Conservation (phyloP, 164 flowering plant genomes). For the Nelumbo lutea region DNA sequence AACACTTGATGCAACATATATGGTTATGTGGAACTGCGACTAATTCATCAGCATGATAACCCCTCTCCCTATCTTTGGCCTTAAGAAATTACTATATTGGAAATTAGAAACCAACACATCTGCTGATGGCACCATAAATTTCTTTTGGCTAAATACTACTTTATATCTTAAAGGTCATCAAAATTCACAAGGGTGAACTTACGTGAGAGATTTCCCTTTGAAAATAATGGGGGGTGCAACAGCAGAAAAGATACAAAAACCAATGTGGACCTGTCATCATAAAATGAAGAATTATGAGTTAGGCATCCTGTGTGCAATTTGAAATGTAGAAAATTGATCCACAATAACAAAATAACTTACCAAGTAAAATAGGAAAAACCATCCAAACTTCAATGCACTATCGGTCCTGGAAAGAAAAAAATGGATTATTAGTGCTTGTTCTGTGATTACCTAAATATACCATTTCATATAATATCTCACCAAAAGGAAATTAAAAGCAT, state of each 20-base stretch:
- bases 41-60: not conserved
- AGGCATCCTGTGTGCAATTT: not conserved
- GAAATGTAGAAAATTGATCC: not conserved
- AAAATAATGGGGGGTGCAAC: conserved; percentile 92
- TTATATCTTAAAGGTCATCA: not conserved
- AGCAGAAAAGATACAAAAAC: conserved; percentile 72
- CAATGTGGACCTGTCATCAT: conserved; percentile 68
- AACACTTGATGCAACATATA: not conserved
- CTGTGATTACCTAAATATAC: not conserved
- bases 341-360: conserved; percentile 26
- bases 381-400: conserved; percentile 80
- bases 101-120: not conserved
- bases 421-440: not conserved
- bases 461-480: not conserved
- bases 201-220: conserved; percentile 90
- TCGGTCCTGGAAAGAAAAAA: conserved; percentile 62
- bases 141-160: not conserved
- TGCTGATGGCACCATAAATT: not conserved
- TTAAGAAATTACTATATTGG: not conserved
- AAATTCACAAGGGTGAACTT: conserved; percentile 22
- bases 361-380: conserved; percentile 76
- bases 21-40: not conserved
- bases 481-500: not conserved
- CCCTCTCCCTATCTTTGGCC: not conserved
- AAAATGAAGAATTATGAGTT: conserved; percentile 4